Evolutionary conservation across 257 asterid species (phyloP), one percentile per base, ranked within the genome.

Genomic region (Solanum tarapatanum): DNA sequence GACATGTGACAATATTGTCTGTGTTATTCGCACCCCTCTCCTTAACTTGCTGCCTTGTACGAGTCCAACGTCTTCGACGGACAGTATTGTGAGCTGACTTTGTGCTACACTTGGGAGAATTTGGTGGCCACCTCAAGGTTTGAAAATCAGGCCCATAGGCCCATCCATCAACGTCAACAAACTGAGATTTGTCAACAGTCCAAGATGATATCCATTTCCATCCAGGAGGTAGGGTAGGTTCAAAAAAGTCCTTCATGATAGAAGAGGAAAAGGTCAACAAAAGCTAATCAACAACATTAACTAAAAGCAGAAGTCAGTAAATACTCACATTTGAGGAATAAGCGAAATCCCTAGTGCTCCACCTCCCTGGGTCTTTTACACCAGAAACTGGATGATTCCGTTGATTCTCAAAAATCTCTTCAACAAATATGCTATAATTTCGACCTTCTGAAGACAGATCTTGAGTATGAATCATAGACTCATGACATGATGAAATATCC

Each of bases 141-240:
- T 88, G 92, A 93, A 88, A 90, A 86, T 94, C 97, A 91, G 92
- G 91, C 84, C 94, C 97, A 91, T 92, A 93, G 77, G 92, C 91
- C 97, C 97, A 94, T 68, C 97, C 97, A 90, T 94, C 94, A 80
- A 70, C 36, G 75, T 94, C 95, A 84, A 93, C 95, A 89, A 90
- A 91, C 89, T 90, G 93, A 89, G 94, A 91, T 92, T 91, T 94
- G 80, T 94, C 95, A 90, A 94, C 76, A 75, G 91, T 90, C 97
- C 97, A 94, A 51, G 94, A 37, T 51, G 97, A 92, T 88, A 92
- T 89, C 97, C 97, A 94, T 85, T 88, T 89, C 97, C 97, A 94
- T 86, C 97, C 95, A 88, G 92, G 89, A 80, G 94, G 94, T 35
- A 94, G 92, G 83, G 91, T 89, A 88, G 94, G 94, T 90, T 94